Base-by-base conservation (phyloP, 768 basidiomycete genomes). In the Hydnum rufescens region DNA sequence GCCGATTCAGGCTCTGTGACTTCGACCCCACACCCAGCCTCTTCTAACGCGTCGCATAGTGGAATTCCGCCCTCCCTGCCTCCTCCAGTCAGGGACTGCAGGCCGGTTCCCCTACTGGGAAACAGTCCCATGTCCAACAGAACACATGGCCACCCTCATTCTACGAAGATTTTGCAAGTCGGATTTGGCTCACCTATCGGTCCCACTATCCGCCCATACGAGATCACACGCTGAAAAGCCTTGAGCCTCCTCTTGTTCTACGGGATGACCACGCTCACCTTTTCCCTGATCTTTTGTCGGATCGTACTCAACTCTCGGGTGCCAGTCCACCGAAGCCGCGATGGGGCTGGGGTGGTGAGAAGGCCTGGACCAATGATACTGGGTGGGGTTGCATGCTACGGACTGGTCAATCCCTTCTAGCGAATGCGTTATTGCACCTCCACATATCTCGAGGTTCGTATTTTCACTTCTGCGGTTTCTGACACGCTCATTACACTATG, bases 381-480 rank as follows among this genome's bases (percentile, higher is more conserved):
- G 87, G 88, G 0, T 90, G 87, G 87, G 87, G 87, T 0, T 92
- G 88, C 61, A 92, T 92, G 87, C 63, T 92, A 36, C 66, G 87
- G 26, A 92, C 87, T 0, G 87, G 86, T 1, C 87, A 92, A 64
- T 80, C 79, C 53, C 59, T 92, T 55, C 68, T 92, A 23, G 87
- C 83, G 4, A 89, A 84, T 52, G 75, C 84, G 1, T 66, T 92
- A n/a, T 64, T 84, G 13, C 71, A 78, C 63, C 66, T 80, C 3
- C 82, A 88, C 66, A 67, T 92, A 0, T 81, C 82, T 16, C 68
- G 82, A 65, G 79, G 82, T 81, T 50, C 51, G 75, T 65, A 6
- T 32, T 59, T 3, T 4, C 44, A 18, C 42, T 39, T 50, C 51
- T 28, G 36, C 16, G 13, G n/a, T 26, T 34, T 39, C 42, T 32